These are phyloP conservation scores for Talaromyces liani DNA, from an alignment of 495 filamentous ascomycete genomes.

Conservation along the genomic window DNA sequence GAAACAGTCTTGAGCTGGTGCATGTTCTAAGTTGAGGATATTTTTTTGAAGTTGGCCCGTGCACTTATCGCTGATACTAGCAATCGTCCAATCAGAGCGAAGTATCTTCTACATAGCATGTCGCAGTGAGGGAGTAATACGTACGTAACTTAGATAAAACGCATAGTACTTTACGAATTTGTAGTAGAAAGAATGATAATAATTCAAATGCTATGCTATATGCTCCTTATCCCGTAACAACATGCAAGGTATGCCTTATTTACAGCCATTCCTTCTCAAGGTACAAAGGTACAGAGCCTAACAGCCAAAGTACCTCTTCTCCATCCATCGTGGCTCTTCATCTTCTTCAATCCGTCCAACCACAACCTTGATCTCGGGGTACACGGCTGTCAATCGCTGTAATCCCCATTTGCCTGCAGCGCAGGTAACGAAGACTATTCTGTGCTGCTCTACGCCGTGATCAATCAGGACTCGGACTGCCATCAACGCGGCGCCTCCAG, in stretches of 20 bases:
- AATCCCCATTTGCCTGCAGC: slow-evolving; percentile 74
- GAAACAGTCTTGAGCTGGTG: background rate
- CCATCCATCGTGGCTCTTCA: slow-evolving; percentile 73
- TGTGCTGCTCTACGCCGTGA: slow-evolving; percentile 80
- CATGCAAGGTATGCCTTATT: background rate
- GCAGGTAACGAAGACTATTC: slow-evolving; percentile 84
- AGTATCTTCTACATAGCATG: background rate
- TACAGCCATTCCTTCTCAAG: background rate
- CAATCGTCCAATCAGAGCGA: background rate
- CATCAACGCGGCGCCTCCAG: slow-evolving; percentile 91
- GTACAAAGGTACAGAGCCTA: slow-evolving; percentile 17
- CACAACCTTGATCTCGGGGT: slow-evolving; percentile 75
- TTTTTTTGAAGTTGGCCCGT: slow-evolving; percentile 1
- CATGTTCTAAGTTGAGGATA: background rate
- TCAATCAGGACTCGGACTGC: slow-evolving; percentile 89
- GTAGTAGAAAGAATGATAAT: background rate
- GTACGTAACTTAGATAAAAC: background rate
- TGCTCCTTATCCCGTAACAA: background rate
- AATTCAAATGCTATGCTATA: slow-evolving; percentile 3
- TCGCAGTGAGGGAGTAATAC: background rate
- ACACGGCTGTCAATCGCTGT: slow-evolving; percentile 76
- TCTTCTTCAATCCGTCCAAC: slow-evolving; percentile 72
- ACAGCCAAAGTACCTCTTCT: slow-evolving; percentile 73
- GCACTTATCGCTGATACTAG: background rate
- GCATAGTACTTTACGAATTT: background rate